Conservation (phyloP, 345 rosid genomes). For the Geranium brycei region DNA sequence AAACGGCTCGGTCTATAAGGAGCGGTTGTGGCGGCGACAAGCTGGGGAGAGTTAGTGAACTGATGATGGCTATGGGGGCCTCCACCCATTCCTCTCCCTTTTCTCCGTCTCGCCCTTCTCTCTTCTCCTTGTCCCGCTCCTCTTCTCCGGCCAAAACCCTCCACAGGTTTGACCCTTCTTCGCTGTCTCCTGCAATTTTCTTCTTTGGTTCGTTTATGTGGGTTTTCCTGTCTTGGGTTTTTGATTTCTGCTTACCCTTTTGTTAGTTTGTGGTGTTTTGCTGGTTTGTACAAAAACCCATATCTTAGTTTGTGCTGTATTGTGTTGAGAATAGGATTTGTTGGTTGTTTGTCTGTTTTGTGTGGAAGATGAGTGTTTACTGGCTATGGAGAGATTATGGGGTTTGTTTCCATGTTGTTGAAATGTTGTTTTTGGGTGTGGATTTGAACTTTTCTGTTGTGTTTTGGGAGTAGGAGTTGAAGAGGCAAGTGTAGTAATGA, state of each 20-base stretch:
- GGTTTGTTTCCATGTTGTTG: no score
- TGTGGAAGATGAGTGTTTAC: no score
- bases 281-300: no score
- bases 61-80: conserved; percentile 45
- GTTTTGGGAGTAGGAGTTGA: no score
- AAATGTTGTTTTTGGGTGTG: no score
- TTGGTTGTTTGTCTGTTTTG: no score
- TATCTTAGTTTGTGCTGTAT: no score
- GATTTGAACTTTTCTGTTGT: no score
- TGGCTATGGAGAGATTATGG: no score
- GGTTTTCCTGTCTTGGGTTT: not conserved
- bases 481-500: no score
- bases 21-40: conserved; percentile 13
- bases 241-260: not conserved
- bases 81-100: conserved; percentile 30
- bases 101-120: conserved; percentile 30
- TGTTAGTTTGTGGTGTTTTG: no score
- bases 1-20: conserved; percentile 26
- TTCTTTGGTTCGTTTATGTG: not conserved
- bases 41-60: conserved; percentile 39
- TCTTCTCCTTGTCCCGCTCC: conserved; percentile 20
- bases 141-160: conserved; percentile 18
- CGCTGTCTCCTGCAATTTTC: not conserved
- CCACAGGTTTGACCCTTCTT: conserved; percentile 24
- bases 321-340: no score